Percentiles rank a stretch among this genome's conserved stretches.
Conservation (phyloP, 495 filamentous ascomycete genomes). For the Neurospora sp. region DNA sequence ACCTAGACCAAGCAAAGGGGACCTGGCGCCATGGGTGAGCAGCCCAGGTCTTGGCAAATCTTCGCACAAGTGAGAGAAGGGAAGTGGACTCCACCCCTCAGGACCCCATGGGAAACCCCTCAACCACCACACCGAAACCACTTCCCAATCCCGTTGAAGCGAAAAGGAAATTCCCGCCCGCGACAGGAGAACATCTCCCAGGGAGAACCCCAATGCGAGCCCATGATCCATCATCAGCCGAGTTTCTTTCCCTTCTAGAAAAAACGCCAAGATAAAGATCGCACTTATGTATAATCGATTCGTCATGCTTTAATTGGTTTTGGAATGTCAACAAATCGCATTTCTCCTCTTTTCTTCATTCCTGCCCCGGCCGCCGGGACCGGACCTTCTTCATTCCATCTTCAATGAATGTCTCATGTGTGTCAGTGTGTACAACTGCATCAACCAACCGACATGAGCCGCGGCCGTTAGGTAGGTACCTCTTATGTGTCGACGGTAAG, state of each 20-base stretch:
- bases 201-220: background rate
- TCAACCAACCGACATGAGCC: background rate
- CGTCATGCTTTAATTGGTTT: background rate
- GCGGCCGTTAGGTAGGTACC: background rate
- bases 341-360: background rate
- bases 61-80: background rate
- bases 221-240: background rate
- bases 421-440: background rate
- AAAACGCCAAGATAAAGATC: background rate
- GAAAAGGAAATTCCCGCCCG: background rate
- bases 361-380: background rate
- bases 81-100: background rate
- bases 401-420: background rate
- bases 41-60: background rate
- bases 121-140: background rate
- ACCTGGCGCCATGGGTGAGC: background rate
- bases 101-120: background rate
- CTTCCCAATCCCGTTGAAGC: background rate
- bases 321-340: background rate
- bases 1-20: background rate
- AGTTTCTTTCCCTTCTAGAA: background rate
- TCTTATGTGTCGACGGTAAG: background rate
- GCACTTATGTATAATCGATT: background rate
- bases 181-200: background rate
- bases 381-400: background rate